Evolutionary conservation across 495 filamentous ascomycete genomes (phyloP), one percentile per base, ranked within the genome.

Genomic region (Talaromyces ruber): DNA sequence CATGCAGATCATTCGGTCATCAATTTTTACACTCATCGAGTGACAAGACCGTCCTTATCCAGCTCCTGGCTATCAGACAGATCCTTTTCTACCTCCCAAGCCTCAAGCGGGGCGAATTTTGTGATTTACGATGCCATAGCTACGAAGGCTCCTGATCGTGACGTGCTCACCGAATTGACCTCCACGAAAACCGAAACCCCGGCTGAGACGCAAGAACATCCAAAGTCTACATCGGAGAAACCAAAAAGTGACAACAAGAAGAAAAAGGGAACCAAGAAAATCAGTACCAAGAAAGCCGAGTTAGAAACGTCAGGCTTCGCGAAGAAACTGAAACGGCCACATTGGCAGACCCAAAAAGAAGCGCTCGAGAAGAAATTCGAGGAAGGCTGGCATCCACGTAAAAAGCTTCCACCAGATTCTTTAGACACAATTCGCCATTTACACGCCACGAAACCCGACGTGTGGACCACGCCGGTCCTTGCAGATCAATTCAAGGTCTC

Each of bases 381-480:
- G 1, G 71, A 66, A 0, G 85, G 86, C 6, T 98, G 93, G 92
- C 76, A 80, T 45, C 92, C 94, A 24, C 79, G 79, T 26, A 98
- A 95, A 74, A 86, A 85, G 61, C 84, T 98, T 1, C 98, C 94
- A 0, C 94, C 93, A 0, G 93, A 97, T 71, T 90, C 93, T 11
- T 69, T 96, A 11, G 88, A 92, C 16, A 92, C 91, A 28, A 97
- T 98, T 62, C 86, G 90, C 21, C 84, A 86, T 29, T 78, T 98
- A 24, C 83, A 96, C 69, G 72, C 80, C 2, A 83, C 90, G 64
- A 85, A 89, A 52, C 92, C 94, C 0, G 81, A 88, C 1, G 72
- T 77, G 56, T 96, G 90, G 76, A 86, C 88, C 21, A 95, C 90
- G 1, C 68, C 79, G 9, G 82, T 86, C 37, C 84, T 98, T 5